Evolutionary conservation across 2,329 filamentous ascomycete genomes (phyloP).

Genomic region (Tolypocladium tropicale): DNA sequence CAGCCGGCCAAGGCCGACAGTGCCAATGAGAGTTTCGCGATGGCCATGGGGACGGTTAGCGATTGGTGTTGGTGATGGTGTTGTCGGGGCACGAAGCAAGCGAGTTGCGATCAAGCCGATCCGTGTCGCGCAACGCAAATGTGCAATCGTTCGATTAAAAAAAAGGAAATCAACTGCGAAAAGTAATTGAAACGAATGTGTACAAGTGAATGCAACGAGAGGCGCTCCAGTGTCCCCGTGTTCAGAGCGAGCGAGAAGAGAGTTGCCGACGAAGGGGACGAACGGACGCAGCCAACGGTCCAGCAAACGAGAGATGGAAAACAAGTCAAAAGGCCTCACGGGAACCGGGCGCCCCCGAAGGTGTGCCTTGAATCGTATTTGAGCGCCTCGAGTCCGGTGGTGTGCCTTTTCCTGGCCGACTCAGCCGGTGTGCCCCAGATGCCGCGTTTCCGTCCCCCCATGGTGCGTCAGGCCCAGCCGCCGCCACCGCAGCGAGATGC

Average conservation of each 20-base stretch:
- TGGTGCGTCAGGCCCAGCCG: neutral
- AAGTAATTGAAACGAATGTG: neutral
- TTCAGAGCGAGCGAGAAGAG: neutral
- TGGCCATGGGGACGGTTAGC: conserved; percentile 17
- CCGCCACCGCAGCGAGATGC: neutral
- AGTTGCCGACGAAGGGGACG: neutral
- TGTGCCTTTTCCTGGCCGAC: neutral
- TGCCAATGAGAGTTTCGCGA: conserved; percentile 18
- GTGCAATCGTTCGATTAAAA: no score
- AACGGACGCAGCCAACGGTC: neutral
- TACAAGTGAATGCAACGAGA: neutral
- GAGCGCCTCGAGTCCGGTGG: no score
- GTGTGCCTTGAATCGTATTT: neutral
- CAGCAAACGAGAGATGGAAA: neutral
- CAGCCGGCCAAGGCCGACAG: conserved; percentile 31
- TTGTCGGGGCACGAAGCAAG: neutral
- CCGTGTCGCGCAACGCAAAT: neutral
- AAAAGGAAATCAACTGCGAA: no score
- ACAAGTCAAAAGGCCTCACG: neutral
- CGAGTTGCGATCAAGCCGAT: neutral
- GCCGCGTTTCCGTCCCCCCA: neutral
- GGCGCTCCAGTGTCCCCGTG: neutral
- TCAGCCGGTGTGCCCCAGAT: neutral
- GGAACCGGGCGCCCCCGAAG: neutral
- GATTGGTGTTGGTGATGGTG: neutral